Conservation (phyloP, 2,329 filamentous ascomycete species). For the Fusarium coicis region DNA sequence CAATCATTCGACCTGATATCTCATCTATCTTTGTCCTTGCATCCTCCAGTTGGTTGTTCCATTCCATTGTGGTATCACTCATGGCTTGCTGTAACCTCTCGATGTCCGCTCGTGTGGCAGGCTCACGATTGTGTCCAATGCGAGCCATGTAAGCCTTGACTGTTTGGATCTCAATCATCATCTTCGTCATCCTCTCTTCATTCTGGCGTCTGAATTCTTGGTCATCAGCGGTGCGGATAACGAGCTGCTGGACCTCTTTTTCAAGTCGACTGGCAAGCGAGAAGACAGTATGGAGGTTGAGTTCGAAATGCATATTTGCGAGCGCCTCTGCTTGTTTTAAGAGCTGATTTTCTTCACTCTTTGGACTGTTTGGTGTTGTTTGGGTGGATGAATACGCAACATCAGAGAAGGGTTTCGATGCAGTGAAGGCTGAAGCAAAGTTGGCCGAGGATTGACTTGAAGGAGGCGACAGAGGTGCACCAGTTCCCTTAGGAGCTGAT, state of each 20-base stretch:
- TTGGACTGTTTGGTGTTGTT: background rate
- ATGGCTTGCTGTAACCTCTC: slow-evolving; percentile 38
- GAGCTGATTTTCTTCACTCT: slow-evolving; percentile 15
- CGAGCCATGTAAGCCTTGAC: slow-evolving; percentile 44
- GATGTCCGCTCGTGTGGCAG: slow-evolving; percentile 23
- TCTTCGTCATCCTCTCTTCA: slow-evolving; percentile 44
- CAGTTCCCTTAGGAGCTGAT: slow-evolving; percentile 17
- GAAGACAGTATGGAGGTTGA: slow-evolving; percentile 47
- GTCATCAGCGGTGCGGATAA: slow-evolving; percentile 42
- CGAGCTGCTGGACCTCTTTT: slow-evolving; percentile 44
- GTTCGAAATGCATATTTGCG: slow-evolving; percentile 52
- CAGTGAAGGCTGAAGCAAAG: background rate
- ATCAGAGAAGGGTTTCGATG: background rate
- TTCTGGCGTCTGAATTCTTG: slow-evolving; percentile 45
- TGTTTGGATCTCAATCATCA: slow-evolving; percentile 48
- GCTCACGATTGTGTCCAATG: slow-evolving; percentile 4
- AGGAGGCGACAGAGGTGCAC: background rate
- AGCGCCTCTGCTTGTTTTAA: slow-evolving; percentile 47
- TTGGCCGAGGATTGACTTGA: slow-evolving; percentile 4
- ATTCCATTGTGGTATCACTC: slow-evolving; percentile 19
- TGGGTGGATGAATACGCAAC: background rate
- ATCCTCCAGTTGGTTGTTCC: slow-evolving; percentile 39
- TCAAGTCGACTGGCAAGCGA: slow-evolving; percentile 46
- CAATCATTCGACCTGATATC: slow-evolving; percentile 39
- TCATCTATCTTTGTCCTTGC: slow-evolving; percentile 39